Evolutionary conservation across 2,329 filamentous ascomycete genomes (phyloP).

Genomic region (Fusarium acutatum): DNA sequence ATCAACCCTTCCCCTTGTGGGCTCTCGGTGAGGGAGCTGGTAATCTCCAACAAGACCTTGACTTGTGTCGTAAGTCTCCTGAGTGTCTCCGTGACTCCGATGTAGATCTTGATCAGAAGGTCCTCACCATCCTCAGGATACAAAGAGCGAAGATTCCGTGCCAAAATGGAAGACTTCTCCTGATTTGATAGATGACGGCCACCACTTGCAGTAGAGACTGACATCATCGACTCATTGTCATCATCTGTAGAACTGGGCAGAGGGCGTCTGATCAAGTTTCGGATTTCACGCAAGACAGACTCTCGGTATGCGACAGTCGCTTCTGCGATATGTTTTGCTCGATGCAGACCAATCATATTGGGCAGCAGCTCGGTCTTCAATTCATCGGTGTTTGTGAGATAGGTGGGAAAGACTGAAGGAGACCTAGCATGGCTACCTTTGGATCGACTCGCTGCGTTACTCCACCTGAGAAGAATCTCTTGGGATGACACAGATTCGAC

Average conservation of each 20-base stretch:
- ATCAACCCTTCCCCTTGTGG: slow-evolving; percentile 51
- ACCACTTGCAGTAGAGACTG: slow-evolving; percentile 77
- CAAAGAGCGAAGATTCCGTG: slow-evolving; percentile 85
- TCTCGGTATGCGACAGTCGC: slow-evolving; percentile 89
- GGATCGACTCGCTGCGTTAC: slow-evolving; percentile 75
- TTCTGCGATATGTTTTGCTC: slow-evolving; percentile 79
- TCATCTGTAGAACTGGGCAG: slow-evolving; percentile 94
- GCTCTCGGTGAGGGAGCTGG: slow-evolving; percentile 71
- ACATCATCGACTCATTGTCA: slow-evolving; percentile 89
- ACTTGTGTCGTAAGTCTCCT: slow-evolving; percentile 88
- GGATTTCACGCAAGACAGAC: slow-evolving; percentile 84
- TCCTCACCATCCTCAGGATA: slow-evolving; percentile 86
- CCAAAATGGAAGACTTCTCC: slow-evolving; percentile 88
- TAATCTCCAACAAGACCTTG: slow-evolving; percentile 94
- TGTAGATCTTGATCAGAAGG: slow-evolving; percentile 83
- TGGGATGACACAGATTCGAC: slow-evolving; percentile 74
- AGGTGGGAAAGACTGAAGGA: slow-evolving; percentile 77
- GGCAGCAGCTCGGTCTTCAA: slow-evolving; percentile 76
- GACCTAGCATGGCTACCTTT: slow-evolving; percentile 73
- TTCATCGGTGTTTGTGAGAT: slow-evolving; percentile 75
- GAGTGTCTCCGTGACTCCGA: slow-evolving; percentile 85
- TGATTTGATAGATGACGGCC: slow-evolving; percentile 77
- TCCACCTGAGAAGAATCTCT: slow-evolving; percentile 87
- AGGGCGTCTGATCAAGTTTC: slow-evolving; percentile 82
- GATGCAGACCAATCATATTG: slow-evolving; percentile 80